Conservation (phyloP, 176 grass and related monocot genomes). For the Tillandsia fasciculata region DNA sequence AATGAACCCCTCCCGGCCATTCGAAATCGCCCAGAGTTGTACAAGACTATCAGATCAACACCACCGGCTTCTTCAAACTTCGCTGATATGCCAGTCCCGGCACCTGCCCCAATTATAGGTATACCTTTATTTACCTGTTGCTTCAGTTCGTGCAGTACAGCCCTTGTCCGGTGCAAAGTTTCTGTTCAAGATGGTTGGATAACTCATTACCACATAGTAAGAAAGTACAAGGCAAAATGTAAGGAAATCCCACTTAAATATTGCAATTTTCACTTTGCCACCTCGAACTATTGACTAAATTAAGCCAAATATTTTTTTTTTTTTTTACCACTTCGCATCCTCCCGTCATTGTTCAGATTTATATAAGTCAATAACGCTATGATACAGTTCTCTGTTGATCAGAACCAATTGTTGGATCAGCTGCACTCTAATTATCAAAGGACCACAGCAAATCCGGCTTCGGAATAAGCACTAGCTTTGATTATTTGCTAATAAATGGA, state of each 20-base stretch:
- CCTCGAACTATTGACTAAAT: no score
- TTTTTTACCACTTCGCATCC: neutral
- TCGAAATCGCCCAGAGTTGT: conserved; percentile 85
- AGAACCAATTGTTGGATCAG: neutral
- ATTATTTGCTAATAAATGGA: neutral
- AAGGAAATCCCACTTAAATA: neutral
- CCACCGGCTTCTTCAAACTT: conserved; percentile 97
- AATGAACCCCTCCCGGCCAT: conserved; percentile 93
- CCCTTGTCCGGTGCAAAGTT: conserved; percentile 58
- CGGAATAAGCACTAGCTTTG: neutral
- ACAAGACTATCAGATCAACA: conserved; percentile 87
- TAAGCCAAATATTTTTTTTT: no score
- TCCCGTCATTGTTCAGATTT: neutral
- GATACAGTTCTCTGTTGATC: neutral
- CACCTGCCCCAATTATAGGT: conserved; percentile 80
- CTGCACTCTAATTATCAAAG: neutral
- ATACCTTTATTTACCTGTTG: conserved; percentile 66
- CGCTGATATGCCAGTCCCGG: conserved; percentile 89
- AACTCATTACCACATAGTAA: neutral
- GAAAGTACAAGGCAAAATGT: neutral
- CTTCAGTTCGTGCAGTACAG: conserved; percentile 49
- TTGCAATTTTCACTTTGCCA: no score
- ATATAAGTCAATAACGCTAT: no score
- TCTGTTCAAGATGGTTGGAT: conserved; percentile 36
- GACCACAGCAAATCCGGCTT: neutral